Base-by-base conservation (phyloP, 495 filamentous ascomycete species). In the Aspergillus heteromorphus region DNA sequence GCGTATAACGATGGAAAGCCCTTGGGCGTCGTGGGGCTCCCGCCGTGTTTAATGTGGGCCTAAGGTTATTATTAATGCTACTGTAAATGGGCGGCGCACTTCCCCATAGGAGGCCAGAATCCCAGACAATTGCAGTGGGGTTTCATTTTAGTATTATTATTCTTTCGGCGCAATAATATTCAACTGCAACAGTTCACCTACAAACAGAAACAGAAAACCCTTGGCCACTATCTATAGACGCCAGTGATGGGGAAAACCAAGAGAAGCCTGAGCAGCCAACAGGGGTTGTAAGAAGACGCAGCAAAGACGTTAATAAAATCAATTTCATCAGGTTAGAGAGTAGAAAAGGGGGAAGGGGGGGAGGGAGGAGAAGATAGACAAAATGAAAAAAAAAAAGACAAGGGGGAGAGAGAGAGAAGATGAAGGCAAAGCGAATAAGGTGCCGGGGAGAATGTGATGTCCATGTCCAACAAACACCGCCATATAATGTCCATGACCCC, bases 391-490 rank as follows among this genome's bases (percentile, higher is more conserved):
- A 20, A 25, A 31, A 47, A 49, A 42, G 45, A 53, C 47, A 47
- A 55, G 30, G 49, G 50, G 49, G 23, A 27, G 7, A 27, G 23
- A 59, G 55, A 56, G 48, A 54, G n/a, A n/a, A n/a, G 13, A 38
- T 38, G 5, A 38, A 38, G 34, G 34, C 34, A 38, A 38, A 38
- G 34, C 13, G 34, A 59, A 58, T 62, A 56, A 49, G 54, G 54
- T 51, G 53, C 20, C 47, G 36, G 36, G 56, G 51, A 50, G 49
- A 13, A 48, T 58, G 57, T 63, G 54, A 60, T 56, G 51, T 66
- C 65, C 56, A 60, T 56, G 51, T 66, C 65, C 56, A 63, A 61
- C 54, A 59, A 65, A 61, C 58, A 62, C 56, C 51, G 58, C 60
- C 53, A 59, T 63, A 59, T 52, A 45, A 58, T 56, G 52, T 49